A percentile compares a stretch with the other conserved stretches of the same genome.
Evolutionary conservation across 2,329 filamentous ascomycete species (phyloP).

Genomic region (Orbilia blumenaviensis): DNA sequence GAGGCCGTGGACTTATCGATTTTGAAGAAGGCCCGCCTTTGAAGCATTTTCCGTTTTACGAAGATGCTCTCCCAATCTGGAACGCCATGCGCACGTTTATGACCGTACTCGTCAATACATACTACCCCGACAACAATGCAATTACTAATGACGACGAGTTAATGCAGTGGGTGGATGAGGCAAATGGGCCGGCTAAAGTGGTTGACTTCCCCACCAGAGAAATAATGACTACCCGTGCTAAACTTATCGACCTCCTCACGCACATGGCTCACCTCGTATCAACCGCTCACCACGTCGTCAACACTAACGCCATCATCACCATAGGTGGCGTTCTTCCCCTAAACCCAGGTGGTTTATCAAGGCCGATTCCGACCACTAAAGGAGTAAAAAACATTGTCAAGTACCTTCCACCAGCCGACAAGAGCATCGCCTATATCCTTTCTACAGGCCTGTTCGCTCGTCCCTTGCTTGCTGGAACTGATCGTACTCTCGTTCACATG

Average conservation of each 20-base stretch:
- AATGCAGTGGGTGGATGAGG: constrained; percentile 64
- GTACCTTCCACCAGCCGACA: constrained; percentile 60
- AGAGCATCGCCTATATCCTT: constrained; percentile 61
- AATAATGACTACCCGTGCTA: constrained; percentile 51
- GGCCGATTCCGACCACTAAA: constrained; percentile 61
- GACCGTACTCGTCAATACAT: constrained; percentile 62
- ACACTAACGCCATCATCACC: constrained; percentile 62
- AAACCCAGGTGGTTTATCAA: constrained; percentile 59
- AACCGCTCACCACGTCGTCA: constrained; percentile 62
- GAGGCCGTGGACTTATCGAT: constrained; percentile 62
- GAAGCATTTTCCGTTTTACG: constrained; percentile 63
- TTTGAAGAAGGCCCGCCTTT: constrained; percentile 60
- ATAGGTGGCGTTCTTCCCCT: constrained; percentile 62
- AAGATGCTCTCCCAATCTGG: constrained; percentile 62
- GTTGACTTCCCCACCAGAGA: constrained; percentile 62
- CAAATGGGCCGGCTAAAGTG: constrained; percentile 60
- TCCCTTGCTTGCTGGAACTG: constrained; percentile 60
- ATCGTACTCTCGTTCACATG: constrained; percentile 62
- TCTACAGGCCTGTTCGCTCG: constrained; percentile 62
- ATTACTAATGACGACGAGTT: constrained; percentile 62
- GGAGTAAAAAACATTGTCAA: constrained; percentile 60
- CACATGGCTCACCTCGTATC: constrained; percentile 61
- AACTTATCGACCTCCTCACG: constrained; percentile 63
- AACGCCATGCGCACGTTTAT: constrained; percentile 62
- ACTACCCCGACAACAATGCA: constrained; percentile 61